Evolutionary conservation across 352 stramenopile species (phyloP), one percentile per base, ranked within the genome.

Genomic region (Globisporangium nunn): DNA sequence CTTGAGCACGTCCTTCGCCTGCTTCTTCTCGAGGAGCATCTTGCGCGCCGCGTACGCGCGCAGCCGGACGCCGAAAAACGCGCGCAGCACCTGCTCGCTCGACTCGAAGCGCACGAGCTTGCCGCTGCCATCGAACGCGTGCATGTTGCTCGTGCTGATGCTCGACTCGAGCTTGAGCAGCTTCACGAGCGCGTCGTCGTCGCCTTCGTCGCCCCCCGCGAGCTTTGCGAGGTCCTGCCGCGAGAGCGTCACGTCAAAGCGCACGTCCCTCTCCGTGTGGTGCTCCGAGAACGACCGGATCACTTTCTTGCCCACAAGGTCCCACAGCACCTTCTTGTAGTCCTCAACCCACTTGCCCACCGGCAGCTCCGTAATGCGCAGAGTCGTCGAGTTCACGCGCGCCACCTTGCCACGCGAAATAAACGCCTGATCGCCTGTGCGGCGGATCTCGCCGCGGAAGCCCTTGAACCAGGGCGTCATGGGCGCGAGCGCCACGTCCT

Each of bases 321-420:
- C 83, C 74, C 98, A 98, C 31, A 99, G 64, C 28, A 97, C 91
- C 45, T 87, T 81, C 72, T 99, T 99, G 82, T 99, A 99, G 70
- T 99, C 95, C 59, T 99, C 96, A 3, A 98, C 98, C 96, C 96
- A 99, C 58, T 88, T 96, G 23, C 91, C 87, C 3, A 99, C 74
- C 0, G 98, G 97, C 5, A 99, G 67, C 79, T 99, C 98, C 8
- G 84, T 91, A 54, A 99, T 98, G 4, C 88, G 64, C 12, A 99
- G 67, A 8, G 95, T 98, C n/a, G 87, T 95, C 5, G 96, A 87
- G 66, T 98, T 88, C 11, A 95, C 67, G 40, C 85, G 72, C 15
- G 82, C 57, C 10, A 93, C 69, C 35, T 70, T 74, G 6, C 89
- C 91, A 11, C 83, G 70, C 18, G 91, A 91, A 37, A 81, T 60